Percentiles rank a stretch among this genome's conserved stretches.
phyloP scores from a whole-genome alignment of 2,329 filamentous ascomycete genomes.

The Lachnellula cervina region DNA sequence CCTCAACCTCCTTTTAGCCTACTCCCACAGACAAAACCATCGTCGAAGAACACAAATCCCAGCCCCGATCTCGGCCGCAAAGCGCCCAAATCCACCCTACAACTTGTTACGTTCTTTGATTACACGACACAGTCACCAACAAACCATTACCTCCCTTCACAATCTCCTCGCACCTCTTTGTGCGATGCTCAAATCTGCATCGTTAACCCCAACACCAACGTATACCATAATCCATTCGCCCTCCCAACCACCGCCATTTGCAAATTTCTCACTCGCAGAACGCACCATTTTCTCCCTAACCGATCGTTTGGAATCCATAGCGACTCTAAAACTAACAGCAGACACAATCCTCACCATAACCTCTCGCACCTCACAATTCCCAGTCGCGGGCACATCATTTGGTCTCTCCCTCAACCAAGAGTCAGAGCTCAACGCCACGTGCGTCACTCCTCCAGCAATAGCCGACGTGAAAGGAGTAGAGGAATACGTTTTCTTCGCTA shows the following conservation, averaged over 20 bases:
- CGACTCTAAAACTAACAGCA: conserved; percentile 33
- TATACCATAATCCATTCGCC: conserved; percentile 23
- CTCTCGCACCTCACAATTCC: conserved; percentile 25
- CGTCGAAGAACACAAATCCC: conserved; percentile 62
- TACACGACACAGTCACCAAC: conserved; percentile 28
- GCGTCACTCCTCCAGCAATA: conserved; percentile 13
- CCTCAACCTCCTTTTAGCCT: conserved; percentile 70
- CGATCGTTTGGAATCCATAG: conserved; percentile 38
- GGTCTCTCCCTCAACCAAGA: conserved; percentile 13
- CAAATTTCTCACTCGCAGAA: conserved; percentile 31
- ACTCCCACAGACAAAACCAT: conserved; percentile 74
- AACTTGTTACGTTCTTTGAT: conserved; percentile 54
- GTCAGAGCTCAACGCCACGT: conserved; percentile 14
- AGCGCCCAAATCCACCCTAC: conserved; percentile 45
- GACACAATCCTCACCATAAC: conserved; percentile 34
- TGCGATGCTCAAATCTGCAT: conserved; percentile 19
- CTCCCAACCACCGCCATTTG: conserved; percentile 16
- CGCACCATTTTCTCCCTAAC: conserved; percentile 38
- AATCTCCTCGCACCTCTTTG: conserved; percentile 21
- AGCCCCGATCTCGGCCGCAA: conserved; percentile 44
- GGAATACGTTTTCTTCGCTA: conserved; percentile 26
- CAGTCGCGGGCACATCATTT: conserved; percentile 9
- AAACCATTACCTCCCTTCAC: conserved; percentile 18
- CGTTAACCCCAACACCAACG: conserved; percentile 21
- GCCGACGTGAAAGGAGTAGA: conserved; percentile 14